These are phyloP conservation scores for Solanum appendiculatum DNA, from an alignment of 257 asterid genomes.

Conservation along the genomic window DNA sequence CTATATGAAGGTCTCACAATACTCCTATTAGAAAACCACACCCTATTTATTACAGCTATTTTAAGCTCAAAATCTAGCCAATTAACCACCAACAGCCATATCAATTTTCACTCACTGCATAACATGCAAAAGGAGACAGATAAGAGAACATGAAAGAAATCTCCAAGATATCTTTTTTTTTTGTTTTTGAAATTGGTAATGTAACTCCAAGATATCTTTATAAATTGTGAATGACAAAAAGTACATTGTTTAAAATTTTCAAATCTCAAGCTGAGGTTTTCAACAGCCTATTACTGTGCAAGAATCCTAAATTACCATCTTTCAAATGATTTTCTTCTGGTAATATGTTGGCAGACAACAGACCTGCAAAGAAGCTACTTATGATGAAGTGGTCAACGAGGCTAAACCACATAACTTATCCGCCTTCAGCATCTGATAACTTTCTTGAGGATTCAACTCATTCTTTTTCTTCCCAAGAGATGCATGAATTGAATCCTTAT, in stretches of 20 bases:
- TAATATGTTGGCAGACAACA: not conserved
- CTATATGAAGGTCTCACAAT: not conserved
- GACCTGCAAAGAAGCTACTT: not conserved
- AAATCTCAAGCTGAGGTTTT: not conserved
- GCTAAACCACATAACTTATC: not conserved
- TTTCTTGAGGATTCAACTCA: not conserved
- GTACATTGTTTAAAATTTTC: not conserved
- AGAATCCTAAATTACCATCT: not conserved
- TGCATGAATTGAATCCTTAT: not conserved
- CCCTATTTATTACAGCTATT: not conserved
- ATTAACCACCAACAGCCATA: not conserved
- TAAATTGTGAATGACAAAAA: not conserved
- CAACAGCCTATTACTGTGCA: not conserved
- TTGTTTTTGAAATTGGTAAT: no score
- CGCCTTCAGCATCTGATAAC: not conserved
- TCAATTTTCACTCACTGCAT: not conserved
- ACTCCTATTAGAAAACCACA: not conserved
- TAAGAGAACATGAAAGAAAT: not conserved
- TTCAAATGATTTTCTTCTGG: not conserved
- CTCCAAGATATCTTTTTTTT: not conserved
- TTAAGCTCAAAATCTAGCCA: not conserved
- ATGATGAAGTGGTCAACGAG: not conserved
- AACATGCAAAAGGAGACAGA: not conserved
- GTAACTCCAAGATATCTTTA: not conserved
- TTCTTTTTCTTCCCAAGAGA: not conserved